A percentile compares a stretch with the other conserved stretches of the same genome.
phyloP scores from a whole-genome alignment of 192 early-diverging fungal species.

The Diversispora eburnea region DNA sequence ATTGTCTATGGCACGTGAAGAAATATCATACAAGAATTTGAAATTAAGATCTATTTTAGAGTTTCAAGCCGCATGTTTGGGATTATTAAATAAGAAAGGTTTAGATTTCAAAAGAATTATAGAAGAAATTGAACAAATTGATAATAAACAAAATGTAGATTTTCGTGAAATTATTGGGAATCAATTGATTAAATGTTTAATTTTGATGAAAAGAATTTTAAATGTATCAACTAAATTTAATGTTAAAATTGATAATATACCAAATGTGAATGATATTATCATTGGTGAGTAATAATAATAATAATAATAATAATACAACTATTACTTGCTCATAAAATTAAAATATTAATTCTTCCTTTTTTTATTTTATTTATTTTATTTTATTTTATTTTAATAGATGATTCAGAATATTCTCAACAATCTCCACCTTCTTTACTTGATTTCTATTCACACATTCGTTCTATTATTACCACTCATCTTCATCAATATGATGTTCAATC shows the following conservation, averaged over 20 bases:
- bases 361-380: conserved; percentile 10
- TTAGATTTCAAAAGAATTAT: conserved; percentile 36
- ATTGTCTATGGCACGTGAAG: conserved; percentile 50
- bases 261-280: conserved; percentile 18
- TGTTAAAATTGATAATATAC: conserved; percentile 21
- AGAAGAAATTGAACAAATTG: background rate
- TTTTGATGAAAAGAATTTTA: conserved; percentile 17
- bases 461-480: conserved; percentile 36
- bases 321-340: background rate
- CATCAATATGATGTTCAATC: conserved; percentile 36
- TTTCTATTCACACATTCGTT: conserved; percentile 32
- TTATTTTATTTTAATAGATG: conserved; percentile 28
- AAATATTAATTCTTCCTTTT: background rate
- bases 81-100: conserved; percentile 53
- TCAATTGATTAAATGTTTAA: conserved; percentile 15
- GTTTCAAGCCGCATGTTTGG: conserved; percentile 60
- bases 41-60: conserved; percentile 48
- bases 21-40: conserved; percentile 53
- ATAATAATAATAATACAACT: conserved; percentile 25
- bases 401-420: conserved; percentile 4
- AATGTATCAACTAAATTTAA: conserved; percentile 8
- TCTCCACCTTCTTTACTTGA: conserved; percentile 20
- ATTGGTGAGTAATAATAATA: conserved; percentile 31
- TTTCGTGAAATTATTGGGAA: conserved; percentile 20
- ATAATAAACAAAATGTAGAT: background rate